A percentile compares a stretch with the other conserved stretches of the same genome.
Conservation (phyloP, 169 alveolate genomes). For the Babesia sp. region DNA sequence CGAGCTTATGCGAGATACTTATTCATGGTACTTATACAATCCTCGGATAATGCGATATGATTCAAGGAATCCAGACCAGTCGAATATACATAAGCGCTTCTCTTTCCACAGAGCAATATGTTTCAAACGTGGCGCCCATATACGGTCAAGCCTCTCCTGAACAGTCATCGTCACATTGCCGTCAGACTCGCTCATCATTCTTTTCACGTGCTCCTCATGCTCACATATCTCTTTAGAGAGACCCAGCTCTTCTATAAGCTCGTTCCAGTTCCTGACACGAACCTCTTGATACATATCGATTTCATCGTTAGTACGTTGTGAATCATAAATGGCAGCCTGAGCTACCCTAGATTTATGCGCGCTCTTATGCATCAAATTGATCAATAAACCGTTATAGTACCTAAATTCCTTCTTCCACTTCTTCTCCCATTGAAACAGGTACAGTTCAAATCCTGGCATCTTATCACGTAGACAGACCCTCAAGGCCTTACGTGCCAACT, state of each 20-base stretch:
- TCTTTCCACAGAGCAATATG: background rate
- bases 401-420: constrained; percentile 35
- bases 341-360: constrained; percentile 27
- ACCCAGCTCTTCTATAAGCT: constrained; percentile 1
- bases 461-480: background rate
- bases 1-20: background rate
- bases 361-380: background rate
- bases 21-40: background rate
- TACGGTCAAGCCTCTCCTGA: background rate
- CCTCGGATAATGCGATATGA: background rate
- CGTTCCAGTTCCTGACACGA: constrained; percentile 2
- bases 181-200: background rate
- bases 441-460: background rate
- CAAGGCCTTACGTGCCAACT: background rate
- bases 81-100: background rate
- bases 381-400: constrained; percentile 1
- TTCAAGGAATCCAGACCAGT: background rate
- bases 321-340: background rate
- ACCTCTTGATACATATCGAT: background rate
- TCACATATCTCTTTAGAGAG: background rate
- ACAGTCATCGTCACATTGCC: background rate
- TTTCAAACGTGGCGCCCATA: constrained; percentile 9
- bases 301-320: background rate
- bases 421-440: constrained; percentile 38
- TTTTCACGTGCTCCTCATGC: background rate